phyloP scores from a whole-genome alignment of 73 alveolate genomes.

The Stentor coeruleus region DNA sequence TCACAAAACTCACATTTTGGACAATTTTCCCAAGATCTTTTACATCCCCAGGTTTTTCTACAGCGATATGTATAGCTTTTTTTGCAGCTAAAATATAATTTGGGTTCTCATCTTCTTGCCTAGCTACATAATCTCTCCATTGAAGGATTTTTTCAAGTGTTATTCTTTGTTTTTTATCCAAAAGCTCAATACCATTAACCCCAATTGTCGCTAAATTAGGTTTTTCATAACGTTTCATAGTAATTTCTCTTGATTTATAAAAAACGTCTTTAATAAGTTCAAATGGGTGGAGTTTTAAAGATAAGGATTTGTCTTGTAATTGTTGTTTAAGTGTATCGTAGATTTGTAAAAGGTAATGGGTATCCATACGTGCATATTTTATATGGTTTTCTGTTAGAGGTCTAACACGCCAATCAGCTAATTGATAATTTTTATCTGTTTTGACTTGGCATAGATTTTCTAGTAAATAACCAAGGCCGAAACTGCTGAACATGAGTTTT shows the following conservation, averaged over 20 bases:
- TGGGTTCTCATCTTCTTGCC: constrained; percentile 14
- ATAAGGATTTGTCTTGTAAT: not conserved
- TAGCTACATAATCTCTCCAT: constrained; percentile 25
- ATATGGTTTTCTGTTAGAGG: constrained; percentile 87
- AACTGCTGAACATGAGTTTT: constrained; percentile 56
- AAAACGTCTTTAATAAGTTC: not conserved
- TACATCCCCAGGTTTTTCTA: not conserved
- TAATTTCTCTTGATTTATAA: not conserved
- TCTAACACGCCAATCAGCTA: constrained; percentile 96
- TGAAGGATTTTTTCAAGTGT: not conserved
- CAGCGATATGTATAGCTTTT: not conserved
- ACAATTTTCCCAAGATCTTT: not conserved
- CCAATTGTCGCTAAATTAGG: not conserved
- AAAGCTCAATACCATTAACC: constrained; percentile 11
- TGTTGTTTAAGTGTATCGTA: constrained; percentile 80
- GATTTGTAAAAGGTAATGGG: constrained; percentile 90
- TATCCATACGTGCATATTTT: constrained; percentile 94
- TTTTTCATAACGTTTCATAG: constrained; percentile 9
- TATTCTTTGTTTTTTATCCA: not conserved
- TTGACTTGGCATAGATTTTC: constrained; percentile 67
- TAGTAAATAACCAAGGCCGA: constrained; percentile 62
- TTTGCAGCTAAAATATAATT: not conserved
- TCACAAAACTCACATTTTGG: not conserved
- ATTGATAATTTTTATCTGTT: constrained; percentile 89
- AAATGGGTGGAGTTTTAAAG: not conserved